These are phyloP conservation scores for Mallotus repandus DNA, from an alignment of 441 rosid genomes.

Conservation along the genomic window DNA sequence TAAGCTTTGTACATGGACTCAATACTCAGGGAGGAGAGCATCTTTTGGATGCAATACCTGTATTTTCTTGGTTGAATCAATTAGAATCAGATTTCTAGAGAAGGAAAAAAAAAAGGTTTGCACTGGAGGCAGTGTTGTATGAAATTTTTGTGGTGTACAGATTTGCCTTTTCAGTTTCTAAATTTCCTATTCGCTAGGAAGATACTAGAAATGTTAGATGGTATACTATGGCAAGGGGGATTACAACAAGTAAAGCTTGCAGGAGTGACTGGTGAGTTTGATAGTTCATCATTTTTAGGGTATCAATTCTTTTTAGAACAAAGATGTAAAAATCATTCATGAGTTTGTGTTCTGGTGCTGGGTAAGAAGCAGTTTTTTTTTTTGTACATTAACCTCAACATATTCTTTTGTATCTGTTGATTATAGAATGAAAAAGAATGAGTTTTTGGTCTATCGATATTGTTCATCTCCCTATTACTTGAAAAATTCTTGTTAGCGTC, in stretches of 20 bases:
- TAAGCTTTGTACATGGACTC: background rate
- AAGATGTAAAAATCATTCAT: constrained; percentile 42
- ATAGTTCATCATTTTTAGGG: constrained; percentile 13
- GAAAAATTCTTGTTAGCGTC: background rate
- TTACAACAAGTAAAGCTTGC: background rate
- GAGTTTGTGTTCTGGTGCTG: constrained; percentile 29
- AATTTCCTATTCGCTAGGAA: constrained; percentile 2
- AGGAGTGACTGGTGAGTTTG: constrained; percentile 4
- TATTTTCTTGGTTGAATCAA: too few species aligned
- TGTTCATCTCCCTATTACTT: background rate
- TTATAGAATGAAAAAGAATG: constrained; percentile 33
- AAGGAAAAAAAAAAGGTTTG: constrained; percentile 9
- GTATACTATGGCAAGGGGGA: background rate
- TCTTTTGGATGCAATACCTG: background rate
- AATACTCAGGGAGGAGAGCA: background rate
- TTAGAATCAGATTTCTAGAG: constrained; percentile 10
- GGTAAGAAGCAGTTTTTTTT: constrained; percentile 29
- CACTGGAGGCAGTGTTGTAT: constrained; percentile 7
- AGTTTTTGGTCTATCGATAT: background rate
- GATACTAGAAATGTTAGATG: constrained; percentile 8
- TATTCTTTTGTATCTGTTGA: constrained; percentile 55
- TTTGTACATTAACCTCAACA: constrained; percentile 34
- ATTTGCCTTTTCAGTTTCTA: background rate
- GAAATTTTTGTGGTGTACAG: constrained; percentile 15
- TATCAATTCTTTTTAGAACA: constrained; percentile 35